phyloP scores from a whole-genome alignment of 352 stramenopile genomes.

The Globisporangium radiosum region DNA sequence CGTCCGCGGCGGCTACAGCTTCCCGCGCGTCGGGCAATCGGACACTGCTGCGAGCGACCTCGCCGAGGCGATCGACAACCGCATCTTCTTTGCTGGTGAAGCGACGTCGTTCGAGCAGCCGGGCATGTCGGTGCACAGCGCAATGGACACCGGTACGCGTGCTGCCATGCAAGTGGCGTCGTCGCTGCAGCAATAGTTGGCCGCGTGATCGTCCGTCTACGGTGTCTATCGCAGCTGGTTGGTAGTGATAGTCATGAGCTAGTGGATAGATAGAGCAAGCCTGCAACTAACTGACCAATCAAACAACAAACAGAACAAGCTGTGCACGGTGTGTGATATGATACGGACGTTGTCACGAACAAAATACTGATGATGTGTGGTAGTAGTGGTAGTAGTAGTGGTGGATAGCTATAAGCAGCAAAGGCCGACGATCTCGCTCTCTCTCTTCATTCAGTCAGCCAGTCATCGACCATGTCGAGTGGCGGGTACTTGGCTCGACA shows the following conservation, averaged over 20 bases:
- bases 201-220: not conserved
- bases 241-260: not conserved
- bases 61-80: conserved; percentile 46
- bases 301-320: not conserved
- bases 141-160: conserved; percentile 73
- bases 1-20: conserved; percentile 69
- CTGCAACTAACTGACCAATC: not conserved
- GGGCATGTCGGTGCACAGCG: conserved; percentile 77
- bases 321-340: not conserved
- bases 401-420: not conserved
- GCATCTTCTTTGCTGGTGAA: conserved; percentile 79
- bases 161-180: conserved; percentile 42
- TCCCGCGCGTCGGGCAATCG: conserved; percentile 60
- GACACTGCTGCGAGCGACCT: conserved; percentile 55
- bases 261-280: not conserved
- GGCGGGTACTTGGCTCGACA: not conserved
- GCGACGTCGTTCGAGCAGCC: conserved; percentile 77
- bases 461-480: not conserved
- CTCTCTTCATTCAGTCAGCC: too few species aligned
- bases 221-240: too few species aligned
- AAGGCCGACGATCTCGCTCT: not conserved
- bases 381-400: not conserved
- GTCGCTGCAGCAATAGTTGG: conserved; percentile 23
- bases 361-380: not conserved
- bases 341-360: not conserved